A percentile compares a stretch with the other conserved stretches of the same genome.
These are phyloP conservation scores for Leishmania mexicana DNA, from an alignment of 208 protist species.

Conservation along the genomic window DNA sequence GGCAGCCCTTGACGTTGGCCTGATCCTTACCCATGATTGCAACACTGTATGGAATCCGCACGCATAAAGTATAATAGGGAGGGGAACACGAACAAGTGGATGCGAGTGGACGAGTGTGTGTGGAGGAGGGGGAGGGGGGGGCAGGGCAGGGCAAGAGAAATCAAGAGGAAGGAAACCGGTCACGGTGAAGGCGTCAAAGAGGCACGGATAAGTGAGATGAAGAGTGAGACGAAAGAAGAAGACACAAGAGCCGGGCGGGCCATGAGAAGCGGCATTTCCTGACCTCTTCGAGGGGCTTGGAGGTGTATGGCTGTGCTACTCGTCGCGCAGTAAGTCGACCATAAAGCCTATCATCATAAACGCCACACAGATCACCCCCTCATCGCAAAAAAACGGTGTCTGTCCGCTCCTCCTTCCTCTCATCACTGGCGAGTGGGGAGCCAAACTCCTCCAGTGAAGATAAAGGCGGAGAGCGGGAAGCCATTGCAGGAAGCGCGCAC, in stretches of 20 bases:
- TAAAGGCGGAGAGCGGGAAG: neutral
- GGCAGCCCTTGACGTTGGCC: constrained; percentile 93
- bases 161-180: neutral
- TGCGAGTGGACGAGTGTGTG: neutral
- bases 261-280: neutral
- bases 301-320: neutral
- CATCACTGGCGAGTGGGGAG: neutral
- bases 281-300: neutral
- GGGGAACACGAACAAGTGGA: neutral
- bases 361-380: neutral
- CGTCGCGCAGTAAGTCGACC: neutral
- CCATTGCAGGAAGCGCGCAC: neutral
- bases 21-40: constrained; percentile 87
- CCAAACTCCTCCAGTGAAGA: neutral
- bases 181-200: neutral
- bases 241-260: neutral
- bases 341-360: neutral
- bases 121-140: neutral
- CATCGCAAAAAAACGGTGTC: neutral
- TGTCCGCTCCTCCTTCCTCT: neutral
- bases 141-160: neutral
- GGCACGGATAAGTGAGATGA: neutral
- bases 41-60: constrained; percentile 1
- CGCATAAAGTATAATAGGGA: neutral
- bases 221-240: neutral